Percentiles rank a stretch among this genome's conserved stretches.
phyloP scores from a whole-genome alignment of 345 rosid species.

The Boechera retrofracta region DNA sequence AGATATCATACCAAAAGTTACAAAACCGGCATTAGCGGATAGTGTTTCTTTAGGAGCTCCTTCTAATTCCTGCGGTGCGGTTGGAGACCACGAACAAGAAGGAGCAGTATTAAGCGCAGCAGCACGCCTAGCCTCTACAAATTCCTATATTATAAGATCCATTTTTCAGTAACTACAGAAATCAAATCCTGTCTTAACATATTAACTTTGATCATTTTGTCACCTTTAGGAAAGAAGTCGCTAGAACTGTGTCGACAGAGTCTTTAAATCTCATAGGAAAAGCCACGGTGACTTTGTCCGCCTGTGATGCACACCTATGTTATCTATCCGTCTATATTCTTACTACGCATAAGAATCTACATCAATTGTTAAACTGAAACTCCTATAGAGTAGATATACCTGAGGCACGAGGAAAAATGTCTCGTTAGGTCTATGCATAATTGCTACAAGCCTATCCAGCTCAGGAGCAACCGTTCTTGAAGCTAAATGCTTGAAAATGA shows the following conservation, averaged over 20 bases:
- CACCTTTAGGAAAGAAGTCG: slow-evolving; percentile 96
- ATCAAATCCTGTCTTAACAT: not conserved
- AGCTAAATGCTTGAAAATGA: slow-evolving; percentile 74
- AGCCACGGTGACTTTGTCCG: slow-evolving; percentile 81
- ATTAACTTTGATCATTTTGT: not conserved
- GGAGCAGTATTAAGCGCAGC: slow-evolving; percentile 87
- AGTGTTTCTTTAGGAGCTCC: slow-evolving; percentile 76
- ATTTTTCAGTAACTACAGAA: not conserved
- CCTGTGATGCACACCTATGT: slow-evolving; percentile 52
- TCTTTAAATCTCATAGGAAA: slow-evolving; percentile 97
- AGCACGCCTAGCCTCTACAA: slow-evolving; percentile 87
- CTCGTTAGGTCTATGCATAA: slow-evolving; percentile 94
- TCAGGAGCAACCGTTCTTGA: slow-evolving; percentile 70
- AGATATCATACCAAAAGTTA: slow-evolving; percentile 75
- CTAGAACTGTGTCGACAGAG: slow-evolving; percentile 75
- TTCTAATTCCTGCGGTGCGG: slow-evolving; percentile 73
- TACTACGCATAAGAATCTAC: not conserved
- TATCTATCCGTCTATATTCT: slow-evolving; percentile 26
- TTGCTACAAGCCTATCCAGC: slow-evolving; percentile 65
- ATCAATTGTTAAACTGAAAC: not conserved
- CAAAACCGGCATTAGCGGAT: slow-evolving; percentile 94
- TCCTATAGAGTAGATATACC: slow-evolving; percentile 49
- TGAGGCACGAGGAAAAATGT: slow-evolving; percentile 83
- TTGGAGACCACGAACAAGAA: slow-evolving; percentile 79
- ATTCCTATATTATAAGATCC: slow-evolving; percentile 63